Conservation (phyloP, 192 early-diverging fungal species). For the Podila clonocystis region DNA sequence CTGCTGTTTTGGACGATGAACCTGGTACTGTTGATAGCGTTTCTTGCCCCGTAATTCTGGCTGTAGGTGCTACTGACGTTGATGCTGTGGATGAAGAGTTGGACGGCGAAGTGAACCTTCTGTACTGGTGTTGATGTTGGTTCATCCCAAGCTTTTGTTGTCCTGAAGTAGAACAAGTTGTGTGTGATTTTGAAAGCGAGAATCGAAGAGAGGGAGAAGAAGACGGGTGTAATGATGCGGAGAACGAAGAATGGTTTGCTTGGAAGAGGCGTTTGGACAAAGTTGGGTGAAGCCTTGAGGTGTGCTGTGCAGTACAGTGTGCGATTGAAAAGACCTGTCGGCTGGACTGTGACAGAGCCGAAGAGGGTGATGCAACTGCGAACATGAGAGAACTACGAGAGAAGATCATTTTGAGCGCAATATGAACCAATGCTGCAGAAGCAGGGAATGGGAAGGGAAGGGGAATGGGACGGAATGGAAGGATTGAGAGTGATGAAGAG, state of each 20-base stretch:
- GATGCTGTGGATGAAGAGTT: background rate
- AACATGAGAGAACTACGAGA: background rate
- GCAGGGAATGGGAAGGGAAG: background rate
- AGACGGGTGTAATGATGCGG: background rate
- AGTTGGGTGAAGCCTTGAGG: background rate
- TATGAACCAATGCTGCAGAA: background rate
- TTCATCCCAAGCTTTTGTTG: background rate
- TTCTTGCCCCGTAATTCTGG: conserved; percentile 11
- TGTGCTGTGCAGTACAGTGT: background rate
- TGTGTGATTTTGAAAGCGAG: background rate
- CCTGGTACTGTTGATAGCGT: background rate
- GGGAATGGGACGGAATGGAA: background rate
- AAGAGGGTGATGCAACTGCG: background rate
- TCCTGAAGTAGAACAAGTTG: background rate
- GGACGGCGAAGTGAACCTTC: background rate
- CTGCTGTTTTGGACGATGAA: background rate
- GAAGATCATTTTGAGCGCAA: background rate
- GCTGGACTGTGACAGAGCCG: conserved; percentile 9
- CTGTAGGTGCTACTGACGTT: background rate
- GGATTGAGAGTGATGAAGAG: background rate
- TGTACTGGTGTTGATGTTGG: background rate
- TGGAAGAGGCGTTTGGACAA: background rate
- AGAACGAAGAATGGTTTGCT: background rate
- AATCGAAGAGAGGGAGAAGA: conserved; percentile 1
- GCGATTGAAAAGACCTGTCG: conserved; percentile 6